Percentiles rank a stretch among this genome's conserved stretches.
These are phyloP conservation scores for Fusarium hainanense DNA, from an alignment of 2,329 filamentous ascomycete species.

Conservation along the genomic window DNA sequence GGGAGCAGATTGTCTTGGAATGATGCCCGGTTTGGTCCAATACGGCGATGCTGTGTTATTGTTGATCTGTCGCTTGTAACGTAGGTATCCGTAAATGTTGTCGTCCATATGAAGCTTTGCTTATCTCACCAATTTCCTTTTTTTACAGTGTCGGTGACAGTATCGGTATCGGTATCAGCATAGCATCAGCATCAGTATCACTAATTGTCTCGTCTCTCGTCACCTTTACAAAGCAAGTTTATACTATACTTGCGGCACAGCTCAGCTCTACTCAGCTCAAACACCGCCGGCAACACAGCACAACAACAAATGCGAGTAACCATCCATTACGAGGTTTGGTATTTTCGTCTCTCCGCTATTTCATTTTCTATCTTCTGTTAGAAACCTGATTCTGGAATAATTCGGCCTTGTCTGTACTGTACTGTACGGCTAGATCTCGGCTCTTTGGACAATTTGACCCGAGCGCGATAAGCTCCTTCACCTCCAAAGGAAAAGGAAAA, in stretches of 20 bases:
- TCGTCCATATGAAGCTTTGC: slow-evolving; percentile 27
- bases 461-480: slow-evolving; percentile 29
- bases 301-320: slow-evolving; percentile 16
- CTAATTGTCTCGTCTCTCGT: slow-evolving; percentile 5
- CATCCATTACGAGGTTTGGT: slow-evolving; percentile 26
- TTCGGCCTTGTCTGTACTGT: slow-evolving; percentile 3
- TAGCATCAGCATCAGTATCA: not conserved
- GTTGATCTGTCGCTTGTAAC: slow-evolving; percentile 21
- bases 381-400: slow-evolving; percentile 24
- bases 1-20: slow-evolving; percentile 32
- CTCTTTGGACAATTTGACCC: slow-evolving; percentile 18
- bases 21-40: slow-evolving; percentile 18
- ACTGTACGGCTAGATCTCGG: slow-evolving; percentile 19
- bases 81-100: slow-evolving; percentile 12
- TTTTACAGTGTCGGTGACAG: not conserved
- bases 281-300: slow-evolving; percentile 8
- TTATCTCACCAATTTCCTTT: slow-evolving; percentile 31
- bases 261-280: slow-evolving; percentile 10
- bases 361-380: not conserved
- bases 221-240: slow-evolving; percentile 24
- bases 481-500: slow-evolving; percentile 8
- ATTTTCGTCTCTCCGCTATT: slow-evolving; percentile 1
- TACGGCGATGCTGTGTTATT: slow-evolving; percentile 8
- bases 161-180: not conserved
- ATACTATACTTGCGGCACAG: slow-evolving; percentile 2